These are phyloP conservation scores for Gloeostereum incarnatum DNA, from an alignment of 768 basidiomycete species.

Conservation along the genomic window DNA sequence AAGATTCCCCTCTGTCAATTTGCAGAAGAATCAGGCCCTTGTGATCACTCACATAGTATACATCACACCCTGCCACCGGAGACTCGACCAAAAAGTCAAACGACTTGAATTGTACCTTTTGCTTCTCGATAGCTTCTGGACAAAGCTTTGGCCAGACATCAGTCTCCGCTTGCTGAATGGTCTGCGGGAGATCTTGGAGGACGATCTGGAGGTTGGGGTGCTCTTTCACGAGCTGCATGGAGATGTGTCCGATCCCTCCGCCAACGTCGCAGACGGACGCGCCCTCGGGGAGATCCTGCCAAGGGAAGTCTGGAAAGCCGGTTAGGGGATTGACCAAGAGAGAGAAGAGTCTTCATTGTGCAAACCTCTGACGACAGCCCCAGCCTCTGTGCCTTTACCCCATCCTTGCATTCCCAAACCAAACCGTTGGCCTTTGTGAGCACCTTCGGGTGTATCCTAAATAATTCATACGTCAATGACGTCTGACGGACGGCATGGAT, in stretches of 20 bases:
- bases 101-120: conserved; percentile 24
- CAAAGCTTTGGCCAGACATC: conserved; percentile 21
- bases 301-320: conserved; percentile 20
- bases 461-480: no score
- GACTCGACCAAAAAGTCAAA: conserved; percentile 29
- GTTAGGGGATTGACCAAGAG: no score
- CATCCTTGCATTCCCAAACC: no score
- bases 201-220: conserved; percentile 24
- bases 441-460: no score
- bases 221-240: conserved; percentile 20
- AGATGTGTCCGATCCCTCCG: conserved; percentile 24
- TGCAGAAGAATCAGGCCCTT: background rate
- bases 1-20: background rate
- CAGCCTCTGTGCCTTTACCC: no score
- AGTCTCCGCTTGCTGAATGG: conserved; percentile 19
- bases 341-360: no score
- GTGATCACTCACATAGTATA: conserved; percentile 34
- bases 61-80: conserved; percentile 24
- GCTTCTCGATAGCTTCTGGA: conserved; percentile 24
- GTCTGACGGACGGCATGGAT: no score
- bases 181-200: conserved; percentile 25
- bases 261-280: conserved; percentile 29
- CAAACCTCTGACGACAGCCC: no score
- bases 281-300: conserved; percentile 18
- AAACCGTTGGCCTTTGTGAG: no score